A percentile compares a stretch with the other conserved stretches of the same genome.
phyloP scores from a whole-genome alignment of 108 stramenopile genomes.

The Epithemia pelagica region DNA sequence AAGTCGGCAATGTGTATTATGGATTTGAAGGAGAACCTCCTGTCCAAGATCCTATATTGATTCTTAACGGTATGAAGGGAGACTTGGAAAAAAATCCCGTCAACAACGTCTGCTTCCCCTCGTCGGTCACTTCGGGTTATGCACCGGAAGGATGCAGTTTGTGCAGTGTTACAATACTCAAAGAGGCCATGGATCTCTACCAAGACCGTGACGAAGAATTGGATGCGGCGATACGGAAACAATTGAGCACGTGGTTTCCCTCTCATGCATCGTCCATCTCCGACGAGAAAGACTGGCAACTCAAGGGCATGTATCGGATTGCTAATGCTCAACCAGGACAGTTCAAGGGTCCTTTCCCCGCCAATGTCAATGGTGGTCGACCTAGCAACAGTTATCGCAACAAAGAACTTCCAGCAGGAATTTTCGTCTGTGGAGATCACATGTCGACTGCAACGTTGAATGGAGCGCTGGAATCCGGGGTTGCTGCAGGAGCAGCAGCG shows the following conservation, averaged over 20 bases:
- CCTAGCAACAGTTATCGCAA: conserved; percentile 40
- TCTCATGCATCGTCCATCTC: neutral
- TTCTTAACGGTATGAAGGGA: conserved; percentile 59
- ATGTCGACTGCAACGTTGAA: conserved; percentile 85
- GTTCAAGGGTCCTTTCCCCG: conserved; percentile 33
- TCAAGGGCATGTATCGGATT: conserved; percentile 60
- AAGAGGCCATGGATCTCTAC: conserved; percentile 47
- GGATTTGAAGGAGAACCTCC: conserved; percentile 55
- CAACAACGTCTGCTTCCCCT: conserved; percentile 86
- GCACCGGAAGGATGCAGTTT: conserved; percentile 62
- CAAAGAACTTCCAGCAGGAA: conserved; percentile 41
- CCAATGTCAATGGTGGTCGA: conserved; percentile 65
- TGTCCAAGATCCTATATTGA: conserved; percentile 69
- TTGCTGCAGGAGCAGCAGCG: conserved; percentile 52
- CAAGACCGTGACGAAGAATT: conserved; percentile 38
- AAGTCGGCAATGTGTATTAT: conserved; percentile 78
- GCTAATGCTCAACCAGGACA: conserved; percentile 76
- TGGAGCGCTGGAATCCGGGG: conserved; percentile 79
- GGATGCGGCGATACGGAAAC: conserved; percentile 49
- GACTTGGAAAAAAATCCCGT: conserved; percentile 44
- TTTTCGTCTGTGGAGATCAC: conserved; percentile 81
- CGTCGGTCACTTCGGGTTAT: conserved; percentile 60
- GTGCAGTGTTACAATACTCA: conserved; percentile 67
- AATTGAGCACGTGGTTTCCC: conserved; percentile 64
- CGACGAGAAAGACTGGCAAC: conserved; percentile 36